A percentile compares a stretch with the other conserved stretches of the same genome.
Conservation (phyloP, 805 yeast species). For the Debaryomyces castellii region DNA sequence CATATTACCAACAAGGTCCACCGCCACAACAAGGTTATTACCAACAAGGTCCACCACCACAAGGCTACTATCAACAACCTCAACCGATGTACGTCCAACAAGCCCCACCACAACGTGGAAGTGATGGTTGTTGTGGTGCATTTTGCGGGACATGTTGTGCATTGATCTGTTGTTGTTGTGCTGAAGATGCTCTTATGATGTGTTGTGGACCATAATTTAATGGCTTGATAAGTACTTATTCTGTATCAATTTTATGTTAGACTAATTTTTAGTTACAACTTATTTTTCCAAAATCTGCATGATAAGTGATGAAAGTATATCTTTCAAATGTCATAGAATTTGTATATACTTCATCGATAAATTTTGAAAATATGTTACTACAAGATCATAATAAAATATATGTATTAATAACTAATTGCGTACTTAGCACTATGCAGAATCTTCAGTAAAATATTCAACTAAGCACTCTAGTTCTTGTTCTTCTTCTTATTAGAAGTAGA, state of each 20-base stretch:
- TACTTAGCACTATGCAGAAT: too few species aligned
- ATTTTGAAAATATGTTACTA: neutral
- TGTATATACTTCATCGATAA: neutral
- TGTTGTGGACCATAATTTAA: constrained; percentile 4
- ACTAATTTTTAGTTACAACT: neutral
- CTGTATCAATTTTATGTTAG: neutral
- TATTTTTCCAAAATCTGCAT: neutral
- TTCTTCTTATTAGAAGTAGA: constrained; percentile 75
- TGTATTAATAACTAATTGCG: neutral
- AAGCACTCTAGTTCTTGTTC: constrained; percentile 12
- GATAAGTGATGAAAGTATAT: neutral
- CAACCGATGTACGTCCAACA: constrained; percentile 47
- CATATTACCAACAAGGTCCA: constrained; percentile 22
- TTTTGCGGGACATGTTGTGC: constrained; percentile 39
- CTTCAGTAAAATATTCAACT: neutral
- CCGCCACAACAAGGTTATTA: constrained; percentile 22
- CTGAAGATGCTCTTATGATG: constrained; percentile 17
- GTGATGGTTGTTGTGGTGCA: constrained; percentile 34
- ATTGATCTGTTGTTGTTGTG: constrained; percentile 37
- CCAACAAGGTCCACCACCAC: constrained; percentile 21
- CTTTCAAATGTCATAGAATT: neutral
- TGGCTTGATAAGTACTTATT: neutral
- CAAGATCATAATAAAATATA: constrained; percentile 2
- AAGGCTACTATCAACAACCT: constrained; percentile 38
- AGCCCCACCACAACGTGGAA: constrained; percentile 24